Base-by-base conservation (phyloP, 139 green algal genomes). In the Chlorella sp. region DNA sequence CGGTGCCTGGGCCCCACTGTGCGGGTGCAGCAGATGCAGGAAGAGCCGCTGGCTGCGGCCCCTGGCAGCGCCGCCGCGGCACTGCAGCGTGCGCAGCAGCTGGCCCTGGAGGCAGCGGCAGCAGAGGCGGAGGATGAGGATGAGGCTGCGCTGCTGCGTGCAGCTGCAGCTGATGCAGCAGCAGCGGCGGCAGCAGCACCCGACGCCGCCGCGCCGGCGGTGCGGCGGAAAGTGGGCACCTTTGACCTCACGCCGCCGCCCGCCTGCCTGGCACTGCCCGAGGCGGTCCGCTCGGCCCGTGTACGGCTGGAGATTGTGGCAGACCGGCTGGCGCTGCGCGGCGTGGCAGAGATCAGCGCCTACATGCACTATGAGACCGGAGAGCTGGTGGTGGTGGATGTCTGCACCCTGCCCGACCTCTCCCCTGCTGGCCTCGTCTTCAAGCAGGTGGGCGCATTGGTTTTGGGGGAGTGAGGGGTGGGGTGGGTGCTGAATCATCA, bases 351-450 rank as follows among this genome's bases (percentile, higher is more conserved):
- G 65, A 88, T 96, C 39, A 75, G 90, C 38, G 88, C 86, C 2
- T 95, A 95, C 71, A 71, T 97, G 65, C 89, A 97, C 78, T 83
- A 70, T 9, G 87, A 91, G 55, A 94, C 89, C 25, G 93, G 89
- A 11, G 93, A 96, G 87, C 51, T 96, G 26, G 82, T 96, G 30
- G 82, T 96, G 2, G 89, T 87, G 11, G 94, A 95, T 32, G 93
- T 94, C 21, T 70, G 85, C 60, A 51, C 87, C 26, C 55, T 69
- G 55, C 89, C 89, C 25, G 75, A 90, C 73, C 81, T 92, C 20
- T 26, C n/a, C 47, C 65, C 80, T 1, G 80, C 51, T 0, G 80
- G 67, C 17, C 65, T 78, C 44, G 78, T 78, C 44, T 85, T 85
- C 80, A 28, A 34, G 13, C 80, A 85, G 80, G 80, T 85, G 80